These are phyloP conservation scores for Pseudohalonectria lignicola DNA, from an alignment of 2,329 filamentous ascomycete species.

Conservation along the genomic window DNA sequence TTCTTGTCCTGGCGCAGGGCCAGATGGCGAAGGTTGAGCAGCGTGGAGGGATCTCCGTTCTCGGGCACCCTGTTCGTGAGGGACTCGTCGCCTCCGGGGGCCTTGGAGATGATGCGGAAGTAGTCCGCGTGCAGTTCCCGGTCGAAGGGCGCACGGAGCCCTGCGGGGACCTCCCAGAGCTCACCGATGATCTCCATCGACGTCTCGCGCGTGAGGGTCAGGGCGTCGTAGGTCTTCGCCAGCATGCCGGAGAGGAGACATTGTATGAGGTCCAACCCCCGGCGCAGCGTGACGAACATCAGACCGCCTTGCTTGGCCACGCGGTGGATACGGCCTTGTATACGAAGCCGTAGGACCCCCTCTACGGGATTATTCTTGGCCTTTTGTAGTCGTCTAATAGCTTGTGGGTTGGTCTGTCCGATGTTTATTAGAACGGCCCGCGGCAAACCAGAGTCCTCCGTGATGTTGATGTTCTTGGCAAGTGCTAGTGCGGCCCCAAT, in stretches of 20 bases:
- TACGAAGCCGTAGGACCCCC: slow-evolving; percentile 63
- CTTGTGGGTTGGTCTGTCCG: slow-evolving; percentile 32
- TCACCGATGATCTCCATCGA: slow-evolving; percentile 76
- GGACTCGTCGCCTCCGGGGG: slow-evolving; percentile 78
- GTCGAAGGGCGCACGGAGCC: slow-evolving; percentile 67
- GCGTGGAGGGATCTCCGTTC: slow-evolving; percentile 42
- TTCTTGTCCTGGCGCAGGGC: slow-evolving; percentile 75
- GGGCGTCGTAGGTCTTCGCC: slow-evolving; percentile 82
- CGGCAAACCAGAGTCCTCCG: slow-evolving; percentile 65
- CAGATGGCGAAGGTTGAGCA: slow-evolving; percentile 76
- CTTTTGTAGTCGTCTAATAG: slow-evolving; percentile 46
- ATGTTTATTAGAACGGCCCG: slow-evolving; percentile 66
- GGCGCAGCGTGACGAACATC: slow-evolving; percentile 75
- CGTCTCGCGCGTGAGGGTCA: slow-evolving; percentile 76
- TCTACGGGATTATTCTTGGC: slow-evolving; percentile 31
- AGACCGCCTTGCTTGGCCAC: slow-evolving; percentile 73
- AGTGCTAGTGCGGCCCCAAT: slow-evolving; percentile 63
- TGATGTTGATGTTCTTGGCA: slow-evolving; percentile 64
- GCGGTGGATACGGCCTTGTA: slow-evolving; percentile 74
- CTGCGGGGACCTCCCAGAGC: slow-evolving; percentile 69
- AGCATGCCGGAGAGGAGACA: slow-evolving; percentile 71
- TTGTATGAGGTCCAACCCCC: slow-evolving; percentile 79
- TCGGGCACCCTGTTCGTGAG: slow-evolving; percentile 65
- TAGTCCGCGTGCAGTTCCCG: slow-evolving; percentile 87
- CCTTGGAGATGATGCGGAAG: slow-evolving; percentile 68